These are phyloP conservation scores for Candida buenavistaensis DNA, from an alignment of 1,139 yeast genomes.

Conservation along the genomic window DNA sequence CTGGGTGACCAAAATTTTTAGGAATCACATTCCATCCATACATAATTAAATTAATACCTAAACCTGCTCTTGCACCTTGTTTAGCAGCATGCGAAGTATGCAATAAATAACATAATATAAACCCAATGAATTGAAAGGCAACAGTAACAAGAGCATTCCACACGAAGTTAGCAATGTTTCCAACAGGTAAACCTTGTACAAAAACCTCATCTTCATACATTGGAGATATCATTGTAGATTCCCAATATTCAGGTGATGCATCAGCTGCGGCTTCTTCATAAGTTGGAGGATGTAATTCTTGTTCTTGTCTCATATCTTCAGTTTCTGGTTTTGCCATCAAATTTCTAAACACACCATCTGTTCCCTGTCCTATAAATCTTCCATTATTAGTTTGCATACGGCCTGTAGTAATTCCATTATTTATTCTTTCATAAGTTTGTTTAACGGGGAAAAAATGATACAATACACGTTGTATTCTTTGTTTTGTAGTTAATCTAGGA, in stretches of 20 bases:
- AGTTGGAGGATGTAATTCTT: conserved; percentile 72
- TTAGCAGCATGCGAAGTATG: conserved; percentile 98
- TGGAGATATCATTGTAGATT: conserved; percentile 79
- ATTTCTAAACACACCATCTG: conserved; percentile 93
- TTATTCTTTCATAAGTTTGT: conserved; percentile 46
- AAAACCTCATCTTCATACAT: conserved; percentile 86
- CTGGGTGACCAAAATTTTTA: conserved; percentile 46
- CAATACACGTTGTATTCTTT: conserved; percentile 34
- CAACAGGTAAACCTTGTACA: conserved; percentile 97
- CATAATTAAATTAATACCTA: conserved; percentile 81
- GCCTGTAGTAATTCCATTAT: conserved; percentile 45
- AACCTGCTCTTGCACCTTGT: conserved; percentile 91
- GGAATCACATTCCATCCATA: conserved; percentile 78
- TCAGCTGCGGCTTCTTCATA: conserved; percentile 97
- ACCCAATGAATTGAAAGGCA: conserved; percentile 93
- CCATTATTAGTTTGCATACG: conserved; percentile 47
- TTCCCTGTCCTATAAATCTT: conserved; percentile 52
- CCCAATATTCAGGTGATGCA: conserved; percentile 97
- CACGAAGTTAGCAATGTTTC: conserved; percentile 77
- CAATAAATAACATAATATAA: conserved; percentile 80
- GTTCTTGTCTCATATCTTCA: conserved; percentile 39
- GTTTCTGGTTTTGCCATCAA: conserved; percentile 81
- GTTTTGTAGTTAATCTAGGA: conserved; percentile 23
- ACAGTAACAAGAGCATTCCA: conserved; percentile 91
- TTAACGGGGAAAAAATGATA: conserved; percentile 39